Evolutionary conservation across 1,284 basidiomycete species (phyloP).

Genomic region (Moesziomyces aphidis): DNA sequence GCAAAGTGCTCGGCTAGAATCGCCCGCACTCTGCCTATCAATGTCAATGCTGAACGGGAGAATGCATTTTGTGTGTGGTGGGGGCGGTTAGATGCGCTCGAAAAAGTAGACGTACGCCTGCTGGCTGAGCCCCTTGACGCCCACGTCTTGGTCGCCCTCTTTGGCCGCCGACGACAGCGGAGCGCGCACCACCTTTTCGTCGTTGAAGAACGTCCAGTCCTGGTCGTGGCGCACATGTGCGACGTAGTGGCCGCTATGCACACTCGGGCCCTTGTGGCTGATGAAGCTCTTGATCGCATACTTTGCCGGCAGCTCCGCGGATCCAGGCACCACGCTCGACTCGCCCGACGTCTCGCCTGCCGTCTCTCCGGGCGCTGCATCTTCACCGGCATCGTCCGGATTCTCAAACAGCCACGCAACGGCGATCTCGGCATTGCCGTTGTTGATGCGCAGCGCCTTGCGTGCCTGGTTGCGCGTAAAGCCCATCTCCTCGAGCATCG

Average conservation of each 20-base stretch:
- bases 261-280: conserved; percentile 88
- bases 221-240: conserved; percentile 75
- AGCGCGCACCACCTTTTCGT: conserved; percentile 52
- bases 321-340: conserved; percentile 51
- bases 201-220: conserved; percentile 58
- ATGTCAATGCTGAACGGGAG: background rate
- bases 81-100: conserved; percentile 18
- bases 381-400: conserved; percentile 74
- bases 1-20: conserved; percentile 80
- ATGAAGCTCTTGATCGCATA: conserved; percentile 92
- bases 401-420: conserved; percentile 98
- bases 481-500: conserved; percentile 89
- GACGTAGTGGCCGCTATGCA: conserved; percentile 86
- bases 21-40: background rate
- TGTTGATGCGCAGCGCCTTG: conserved; percentile 89
- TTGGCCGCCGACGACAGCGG: conserved; percentile 22
- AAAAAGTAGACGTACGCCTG: conserved; percentile 62
- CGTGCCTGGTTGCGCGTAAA: conserved; percentile 85
- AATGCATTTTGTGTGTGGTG: background rate
- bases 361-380: conserved; percentile 6
- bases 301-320: conserved; percentile 75
- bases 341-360: background rate
- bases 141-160: conserved; percentile 29
- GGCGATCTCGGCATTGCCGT: conserved; percentile 82
- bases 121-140: conserved; percentile 36